Conservation (phyloP, 2,329 filamentous ascomycete species). For the Cladobotryum mycophilum region DNA sequence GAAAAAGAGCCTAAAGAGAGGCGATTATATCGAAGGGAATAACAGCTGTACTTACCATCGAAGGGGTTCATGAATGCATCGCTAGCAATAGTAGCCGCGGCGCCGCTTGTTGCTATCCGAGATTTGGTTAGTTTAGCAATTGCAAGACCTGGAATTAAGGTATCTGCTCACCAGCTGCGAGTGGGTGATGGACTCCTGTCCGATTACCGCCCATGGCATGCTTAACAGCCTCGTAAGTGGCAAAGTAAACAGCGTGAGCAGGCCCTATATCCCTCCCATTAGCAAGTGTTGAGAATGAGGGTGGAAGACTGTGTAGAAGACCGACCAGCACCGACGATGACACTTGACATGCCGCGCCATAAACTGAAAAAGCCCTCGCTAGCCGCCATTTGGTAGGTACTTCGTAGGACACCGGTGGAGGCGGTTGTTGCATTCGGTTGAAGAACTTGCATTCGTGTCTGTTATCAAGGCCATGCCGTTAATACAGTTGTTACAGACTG, state of each 20-base stretch:
- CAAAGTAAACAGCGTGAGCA: conserved; percentile 96
- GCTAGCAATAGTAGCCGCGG: conserved; percentile 90
- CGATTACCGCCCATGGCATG: conserved; percentile 91
- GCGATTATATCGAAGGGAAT: background rate
- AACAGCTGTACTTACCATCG: conserved; percentile 60
- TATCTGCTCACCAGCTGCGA: conserved; percentile 70
- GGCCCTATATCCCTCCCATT: conserved; percentile 55
- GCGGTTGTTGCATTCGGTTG: conserved; percentile 74
- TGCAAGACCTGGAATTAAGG: background rate
- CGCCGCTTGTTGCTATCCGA: conserved; percentile 74
- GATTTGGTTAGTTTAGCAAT: conserved; percentile 3
- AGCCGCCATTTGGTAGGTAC: conserved; percentile 84
- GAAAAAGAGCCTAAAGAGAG: background rate
- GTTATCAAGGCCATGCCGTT: conserved; percentile 6
- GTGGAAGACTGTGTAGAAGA: conserved; percentile 14
- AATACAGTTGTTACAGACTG: background rate
- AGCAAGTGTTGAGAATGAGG: conserved; percentile 12
- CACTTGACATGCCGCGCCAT: conserved; percentile 95
- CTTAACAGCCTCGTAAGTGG: conserved; percentile 96
- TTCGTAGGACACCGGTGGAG: conserved; percentile 86
- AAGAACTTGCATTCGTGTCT: conserved; percentile 98
- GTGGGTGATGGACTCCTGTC: conserved; percentile 78
- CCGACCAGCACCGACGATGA: conserved; percentile 88
- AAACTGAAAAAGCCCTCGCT: conserved; percentile 85
- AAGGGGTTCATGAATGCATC: conserved; percentile 99